Base-by-base conservation (phyloP, 768 basidiomycete species). In the Boletus fagicola region DNA sequence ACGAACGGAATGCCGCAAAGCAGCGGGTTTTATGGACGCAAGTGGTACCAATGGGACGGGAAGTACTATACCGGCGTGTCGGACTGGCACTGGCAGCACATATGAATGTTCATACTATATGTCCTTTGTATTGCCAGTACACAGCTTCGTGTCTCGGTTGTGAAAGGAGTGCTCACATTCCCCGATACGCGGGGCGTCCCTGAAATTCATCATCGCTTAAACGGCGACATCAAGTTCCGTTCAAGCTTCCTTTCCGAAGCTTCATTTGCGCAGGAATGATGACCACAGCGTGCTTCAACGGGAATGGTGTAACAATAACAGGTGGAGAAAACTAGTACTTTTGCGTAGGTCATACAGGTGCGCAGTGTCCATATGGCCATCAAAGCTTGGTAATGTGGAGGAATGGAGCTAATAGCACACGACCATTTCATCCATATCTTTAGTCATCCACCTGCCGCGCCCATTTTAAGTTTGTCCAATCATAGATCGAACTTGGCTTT, bases 161-260 rank as follows among this genome's bases (percentile, higher is more conserved):
- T 28, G 28, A 7, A 28, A 61, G 58, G 36, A 56, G 44, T 40
- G 53, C 56, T 62, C 53, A 60, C 30, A 63, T 66, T 68, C 61
- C 68, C 68, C 50, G 64, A 68, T 70, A 62, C 36, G 62, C 61
- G 35, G 57, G 48, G 47, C 30, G 57, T 58, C 65, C 69, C 68
- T 71, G 60, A 22, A 54, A 58, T 65, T 68, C 64, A 68, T 57
- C 39, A 44, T 61, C 69, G 61, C 60, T 49, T 65, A 65, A 54
- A 59, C 62, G 53, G 62, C 62, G 64, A 53, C 55, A 49, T 56
- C 51, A 59, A 62, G 66, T 52, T 61, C 68, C 67, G 68, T 11
- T 57, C 62, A 50, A 48, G 9, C 55, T 58, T 60, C 62, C n/a
- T 42, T 56, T 51, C 60, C 53, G 57, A 49, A 47, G 30, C 24